Conservation (phyloP, 345 rosid genomes). For the Eucalyptus globulus region DNA sequence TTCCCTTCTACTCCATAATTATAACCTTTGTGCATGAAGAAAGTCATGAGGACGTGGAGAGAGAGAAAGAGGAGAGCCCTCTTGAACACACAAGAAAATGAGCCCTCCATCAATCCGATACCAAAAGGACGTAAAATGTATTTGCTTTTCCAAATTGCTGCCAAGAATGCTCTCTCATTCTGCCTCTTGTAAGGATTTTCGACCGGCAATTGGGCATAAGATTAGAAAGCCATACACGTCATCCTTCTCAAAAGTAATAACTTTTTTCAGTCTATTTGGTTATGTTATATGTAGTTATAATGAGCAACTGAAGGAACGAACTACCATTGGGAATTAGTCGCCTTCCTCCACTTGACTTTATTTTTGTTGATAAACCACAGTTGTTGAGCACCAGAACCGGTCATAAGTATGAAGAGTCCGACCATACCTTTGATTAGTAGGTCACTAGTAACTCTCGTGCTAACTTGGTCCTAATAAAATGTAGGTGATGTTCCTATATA, state of each 20-base stretch:
- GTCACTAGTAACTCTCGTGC: not conserved
- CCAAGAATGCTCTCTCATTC: not conserved
- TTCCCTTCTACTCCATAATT: not conserved
- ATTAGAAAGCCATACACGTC: not conserved
- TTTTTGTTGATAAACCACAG: too few species aligned
- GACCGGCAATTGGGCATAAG: not conserved
- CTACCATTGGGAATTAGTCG: not conserved
- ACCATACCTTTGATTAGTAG: not conserved
- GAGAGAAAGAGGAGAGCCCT: not conserved
- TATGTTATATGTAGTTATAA: not conserved
- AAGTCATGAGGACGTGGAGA: not conserved
- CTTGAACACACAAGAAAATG: not conserved
- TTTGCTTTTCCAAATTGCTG: not conserved
- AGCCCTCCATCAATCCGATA: not conserved
- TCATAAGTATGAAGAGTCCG: not conserved
- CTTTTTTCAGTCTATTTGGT: not conserved
- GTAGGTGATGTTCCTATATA: not conserved
- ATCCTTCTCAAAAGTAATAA: not conserved
- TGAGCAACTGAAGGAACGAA: not conserved
- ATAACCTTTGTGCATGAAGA: not conserved
- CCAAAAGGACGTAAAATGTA: not conserved
- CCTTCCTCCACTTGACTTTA: not conserved
- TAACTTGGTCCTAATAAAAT: not conserved
- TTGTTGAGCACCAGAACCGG: not conserved
- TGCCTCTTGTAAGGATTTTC: not conserved